Conservation (phyloP, 352 stramenopile genomes). For the Phytopythium mirpurense region DNA sequence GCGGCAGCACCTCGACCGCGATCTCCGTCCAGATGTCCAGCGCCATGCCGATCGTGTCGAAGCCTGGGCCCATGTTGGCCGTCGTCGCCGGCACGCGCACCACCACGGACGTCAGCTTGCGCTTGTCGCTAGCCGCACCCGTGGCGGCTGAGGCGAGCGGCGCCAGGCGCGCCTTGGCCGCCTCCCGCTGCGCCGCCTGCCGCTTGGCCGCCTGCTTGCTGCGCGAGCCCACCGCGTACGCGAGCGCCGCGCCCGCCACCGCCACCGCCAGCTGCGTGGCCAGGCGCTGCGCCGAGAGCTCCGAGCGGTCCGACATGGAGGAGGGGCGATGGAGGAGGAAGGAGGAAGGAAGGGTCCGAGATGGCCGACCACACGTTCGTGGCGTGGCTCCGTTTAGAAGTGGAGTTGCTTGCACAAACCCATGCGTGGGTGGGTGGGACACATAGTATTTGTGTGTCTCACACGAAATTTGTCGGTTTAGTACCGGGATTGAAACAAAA, state of each 20-base stretch:
- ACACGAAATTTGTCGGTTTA: no score
- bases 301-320: slow-evolving; percentile 15
- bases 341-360: not conserved
- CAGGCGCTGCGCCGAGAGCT: slow-evolving; percentile 21
- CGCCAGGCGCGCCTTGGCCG: slow-evolving; percentile 14
- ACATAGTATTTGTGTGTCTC: no score
- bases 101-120: slow-evolving; percentile 86
- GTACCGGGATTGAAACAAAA: no score
- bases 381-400: no score
- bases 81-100: slow-evolving; percentile 97
- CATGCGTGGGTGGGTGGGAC: no score
- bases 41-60: slow-evolving; percentile 97
- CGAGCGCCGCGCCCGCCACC: slow-evolving; percentile 43
- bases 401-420: slow-evolving; percentile 1
- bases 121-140: slow-evolving; percentile 18
- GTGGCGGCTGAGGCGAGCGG: slow-evolving; percentile 15
- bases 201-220: slow-evolving; percentile 30
- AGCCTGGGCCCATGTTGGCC: slow-evolving; percentile 98
- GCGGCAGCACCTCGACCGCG: slow-evolving; percentile 86
- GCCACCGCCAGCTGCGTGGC: slow-evolving; percentile 56
- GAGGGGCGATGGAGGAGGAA: not conserved
- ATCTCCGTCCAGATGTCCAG: slow-evolving; percentile 99
- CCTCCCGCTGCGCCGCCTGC: slow-evolving; percentile 11
- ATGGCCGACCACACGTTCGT: no score
- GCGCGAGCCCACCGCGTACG: slow-evolving; percentile 58